Evolutionary conservation across 176 grass and related monocot species (phyloP), one percentile per base, ranked within the genome.

Genomic region (Oryza meridionalis): DNA sequence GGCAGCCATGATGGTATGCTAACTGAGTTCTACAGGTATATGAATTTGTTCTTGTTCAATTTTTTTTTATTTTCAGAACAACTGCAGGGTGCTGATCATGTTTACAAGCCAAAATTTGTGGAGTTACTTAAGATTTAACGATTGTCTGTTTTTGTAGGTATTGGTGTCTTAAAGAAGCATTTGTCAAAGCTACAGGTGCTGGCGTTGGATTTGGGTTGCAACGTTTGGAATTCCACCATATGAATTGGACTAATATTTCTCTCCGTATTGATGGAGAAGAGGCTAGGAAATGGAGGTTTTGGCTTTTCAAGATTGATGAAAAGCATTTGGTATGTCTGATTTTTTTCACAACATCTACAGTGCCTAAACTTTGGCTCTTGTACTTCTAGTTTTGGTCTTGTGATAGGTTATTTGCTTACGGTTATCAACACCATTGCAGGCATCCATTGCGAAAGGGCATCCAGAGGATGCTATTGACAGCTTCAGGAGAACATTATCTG

Each of bases 81-180:
- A 45, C 1, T n/a, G 9, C 13, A 58, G n/a, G 4, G 49, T 38
- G 38, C 26, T 17, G 0, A 55, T 55, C 67, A 80, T 73, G n/a
- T 75, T 38, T 38, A 50, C 9, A 73, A 29, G 14, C 62, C 15
- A 0, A 80, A 62, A 64, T 45, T 25, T 81, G 19, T 7, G 12
- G 1, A 21, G 16, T 75, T 27, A 45, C 37, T 32, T 73, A 58
- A 15, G 10, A 15, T 73, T 61, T 24, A 59, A 29, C 43, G 7
- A 4, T 2, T 53, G 19, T 58, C 0, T 33, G 46, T 44, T 78
- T 78, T 7, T 89, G 43, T 65, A 98, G 96, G 81, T 93, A 95
- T 73, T 98, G 93, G 90, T 91, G 82, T 72, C 92, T 98, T 21
- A 98, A 98, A 76, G 90, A 98, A 84, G 90, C 95, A 75, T 98